These are phyloP conservation scores for Arthroderma uncinatum DNA, from an alignment of 2,329 filamentous ascomycete genomes.

Conservation along the genomic window DNA sequence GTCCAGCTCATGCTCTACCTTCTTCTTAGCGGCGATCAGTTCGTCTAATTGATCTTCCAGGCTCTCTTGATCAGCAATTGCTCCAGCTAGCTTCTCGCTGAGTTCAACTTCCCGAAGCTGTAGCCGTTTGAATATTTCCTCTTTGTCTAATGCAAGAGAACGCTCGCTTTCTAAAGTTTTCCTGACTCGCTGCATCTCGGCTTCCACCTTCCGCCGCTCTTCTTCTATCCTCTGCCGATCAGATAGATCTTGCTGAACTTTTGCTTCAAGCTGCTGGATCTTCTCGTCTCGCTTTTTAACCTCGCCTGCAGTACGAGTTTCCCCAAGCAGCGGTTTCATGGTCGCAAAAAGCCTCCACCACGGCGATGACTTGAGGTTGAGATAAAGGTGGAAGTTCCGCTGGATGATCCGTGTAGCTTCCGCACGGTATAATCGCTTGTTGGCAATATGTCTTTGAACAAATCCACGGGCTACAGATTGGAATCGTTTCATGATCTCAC, in stretches of 20 bases:
- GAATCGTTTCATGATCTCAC: slow-evolving; percentile 85
- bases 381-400: slow-evolving; percentile 82
- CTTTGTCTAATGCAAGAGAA: slow-evolving; percentile 90
- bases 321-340: slow-evolving; percentile 90
- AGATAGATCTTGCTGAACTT: slow-evolving; percentile 64
- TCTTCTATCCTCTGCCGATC: slow-evolving; percentile 77
- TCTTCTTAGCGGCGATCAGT: slow-evolving; percentile 78
- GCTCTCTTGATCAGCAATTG: slow-evolving; percentile 85
- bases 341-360: slow-evolving; percentile 95
- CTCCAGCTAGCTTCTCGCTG: slow-evolving; percentile 81
- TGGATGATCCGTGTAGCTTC: slow-evolving; percentile 94
- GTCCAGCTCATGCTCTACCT: slow-evolving; percentile 73
- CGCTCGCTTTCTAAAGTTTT: slow-evolving; percentile 92
- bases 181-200: slow-evolving; percentile 79
- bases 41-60: slow-evolving; percentile 89
- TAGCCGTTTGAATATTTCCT: slow-evolving; percentile 96
- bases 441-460: slow-evolving; percentile 71
- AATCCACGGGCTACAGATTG: slow-evolving; percentile 88
- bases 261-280: slow-evolving; percentile 75
- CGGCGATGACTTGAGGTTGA: slow-evolving; percentile 78
- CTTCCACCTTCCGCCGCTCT: slow-evolving; percentile 73
- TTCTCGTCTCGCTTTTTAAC: slow-evolving; percentile 92
- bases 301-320: slow-evolving; percentile 81
- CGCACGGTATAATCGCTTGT: slow-evolving; percentile 86
- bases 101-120: slow-evolving; percentile 85